Evolutionary conservation across 1,139 yeast species (phyloP), one percentile per base, ranked within the genome.

Genomic region (Nakaseomyces glabratus): DNA sequence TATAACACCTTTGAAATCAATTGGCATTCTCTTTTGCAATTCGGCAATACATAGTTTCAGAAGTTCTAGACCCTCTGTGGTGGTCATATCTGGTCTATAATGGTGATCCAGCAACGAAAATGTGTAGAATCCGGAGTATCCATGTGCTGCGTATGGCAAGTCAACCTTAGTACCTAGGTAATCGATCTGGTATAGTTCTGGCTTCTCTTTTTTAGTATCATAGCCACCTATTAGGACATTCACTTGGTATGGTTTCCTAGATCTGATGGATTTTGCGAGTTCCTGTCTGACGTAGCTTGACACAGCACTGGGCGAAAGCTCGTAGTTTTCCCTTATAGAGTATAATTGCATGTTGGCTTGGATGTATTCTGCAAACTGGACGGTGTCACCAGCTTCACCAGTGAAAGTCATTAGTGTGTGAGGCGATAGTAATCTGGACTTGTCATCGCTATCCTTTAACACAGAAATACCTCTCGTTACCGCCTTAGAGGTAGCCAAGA

Each of bases 311-410:
- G 93, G 88, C 20, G 81, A 70, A 58, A 90, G 69, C 52, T 86
- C 96, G 42, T 69, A 66, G 45, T 80, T 79, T 57, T 90, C 93
- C 51, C 97, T 73, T 71, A 86, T 85, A 37, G 85, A 76, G 57
- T 82, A 80, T 44, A 90, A 69, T 60, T 84, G 94, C 47, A 86
- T 75, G 57, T 93, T 90, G 34, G 96, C 98, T 58, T 84, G 93
- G 43, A 86, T 73, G 55, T 78, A 84, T 56, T 90, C 97, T 28
- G 95, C 93, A 62, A 90, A 88, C 58, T 90, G 94, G n/a, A 82
- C 88, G 10, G 97, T 84, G 57, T 90, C 99, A 40, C 98, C 98
- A 4, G 96, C 72, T 58, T 90, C 98, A 38, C 99, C 99, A 4
- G 95, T 80, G 63, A 66, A 88, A 34, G 96, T 95, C 65, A 90